phyloP scores from a whole-genome alignment of 257 asterid genomes.

The Nemophila menziesii region DNA sequence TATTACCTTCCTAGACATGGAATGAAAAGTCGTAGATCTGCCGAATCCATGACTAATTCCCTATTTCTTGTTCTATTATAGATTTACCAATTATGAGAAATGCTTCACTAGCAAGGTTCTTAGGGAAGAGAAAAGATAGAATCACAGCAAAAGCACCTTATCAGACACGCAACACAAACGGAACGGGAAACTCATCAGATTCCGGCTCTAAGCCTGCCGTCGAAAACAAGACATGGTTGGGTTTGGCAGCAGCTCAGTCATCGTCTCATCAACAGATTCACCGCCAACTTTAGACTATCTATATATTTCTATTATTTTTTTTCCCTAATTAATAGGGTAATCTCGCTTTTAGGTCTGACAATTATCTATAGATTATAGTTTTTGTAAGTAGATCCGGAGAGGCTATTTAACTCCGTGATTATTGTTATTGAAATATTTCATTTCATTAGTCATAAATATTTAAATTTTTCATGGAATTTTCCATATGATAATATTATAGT shows the following conservation, averaged over 20 bases:
- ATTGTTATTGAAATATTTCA: neutral
- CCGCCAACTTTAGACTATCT: neutral
- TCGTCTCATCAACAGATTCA: neutral
- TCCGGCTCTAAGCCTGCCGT: neutral
- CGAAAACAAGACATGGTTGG: slow-evolving; percentile 1
- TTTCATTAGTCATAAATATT: neutral
- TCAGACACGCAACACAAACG: neutral
- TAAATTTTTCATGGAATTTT: neutral
- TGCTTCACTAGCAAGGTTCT: slow-evolving; percentile 45
- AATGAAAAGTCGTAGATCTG: no score
- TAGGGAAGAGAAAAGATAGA: slow-evolving; percentile 53
- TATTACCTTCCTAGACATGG: neutral
- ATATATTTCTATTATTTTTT: neutral
- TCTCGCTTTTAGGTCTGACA: neutral
- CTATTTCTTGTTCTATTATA: slow-evolving; percentile 6
- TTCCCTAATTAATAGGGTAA: neutral
- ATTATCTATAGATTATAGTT: neutral
- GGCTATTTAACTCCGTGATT: neutral
- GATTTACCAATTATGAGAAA: slow-evolving; percentile 63
- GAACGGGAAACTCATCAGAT: no score
- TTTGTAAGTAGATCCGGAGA: neutral
- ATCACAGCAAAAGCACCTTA: slow-evolving; percentile 3
- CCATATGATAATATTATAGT: neutral
- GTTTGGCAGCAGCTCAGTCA: slow-evolving; percentile 1
- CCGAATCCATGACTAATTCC: neutral